These are phyloP conservation scores for Yamadazyma trypodendri DNA, from an alignment of 1,139 yeast species.

Conservation along the genomic window DNA sequence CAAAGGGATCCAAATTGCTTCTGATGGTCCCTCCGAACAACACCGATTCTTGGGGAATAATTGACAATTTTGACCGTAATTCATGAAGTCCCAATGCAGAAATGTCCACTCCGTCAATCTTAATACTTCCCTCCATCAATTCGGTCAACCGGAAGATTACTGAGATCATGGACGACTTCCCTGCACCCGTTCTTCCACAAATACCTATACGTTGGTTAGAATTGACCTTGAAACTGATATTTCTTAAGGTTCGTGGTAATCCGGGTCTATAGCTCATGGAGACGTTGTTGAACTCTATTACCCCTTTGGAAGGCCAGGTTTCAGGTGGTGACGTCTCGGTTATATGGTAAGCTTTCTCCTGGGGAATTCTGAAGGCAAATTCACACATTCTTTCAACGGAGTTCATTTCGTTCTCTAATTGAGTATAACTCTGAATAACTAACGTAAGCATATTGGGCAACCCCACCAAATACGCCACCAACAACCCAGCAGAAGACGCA, in stretches of 20 bases:
- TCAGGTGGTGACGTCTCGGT: constrained; percentile 55
- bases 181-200: constrained; percentile 82
- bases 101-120: constrained; percentile 62
- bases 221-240: constrained; percentile 44
- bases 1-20: constrained; percentile 44
- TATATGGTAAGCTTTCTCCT: constrained; percentile 42
- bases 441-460: constrained; percentile 49
- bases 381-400: constrained; percentile 78
- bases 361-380: constrained; percentile 53
- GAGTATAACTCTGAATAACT: constrained; percentile 56
- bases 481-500: constrained; percentile 70
- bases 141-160: constrained; percentile 65
- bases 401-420: constrained; percentile 79
- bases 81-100: constrained; percentile 34
- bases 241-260: constrained; percentile 68
- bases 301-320: constrained; percentile 45
- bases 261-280: constrained; percentile 72
- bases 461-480: constrained; percentile 57
- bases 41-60: constrained; percentile 48
- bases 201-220: constrained; percentile 68
- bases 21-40: constrained; percentile 41
- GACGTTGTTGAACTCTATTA: constrained; percentile 55
- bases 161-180: constrained; percentile 67
- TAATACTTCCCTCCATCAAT: constrained; percentile 48
- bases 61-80: constrained; percentile 35